Base-by-base conservation (phyloP, 176 grass and related monocot genomes). In the Carex pumila region DNA sequence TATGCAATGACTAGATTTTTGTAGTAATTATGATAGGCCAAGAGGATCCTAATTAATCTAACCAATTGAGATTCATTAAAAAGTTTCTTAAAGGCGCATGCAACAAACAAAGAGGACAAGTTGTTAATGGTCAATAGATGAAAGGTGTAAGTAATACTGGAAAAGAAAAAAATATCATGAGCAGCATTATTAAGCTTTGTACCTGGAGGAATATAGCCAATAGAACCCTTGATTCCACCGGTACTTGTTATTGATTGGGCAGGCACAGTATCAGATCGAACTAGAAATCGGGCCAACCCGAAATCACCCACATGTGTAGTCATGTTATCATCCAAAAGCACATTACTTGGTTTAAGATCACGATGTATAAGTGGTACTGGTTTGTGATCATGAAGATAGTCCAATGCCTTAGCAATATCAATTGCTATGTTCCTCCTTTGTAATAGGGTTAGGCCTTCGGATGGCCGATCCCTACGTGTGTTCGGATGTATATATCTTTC, bases 141-240 rank as follows among this genome's bases (percentile, higher is more conserved):
- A 25, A 67, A 29, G n/a, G 30, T 10, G n/a, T n/a, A n/a, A n/a
- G 22, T 12, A 68, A 30, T 12, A 34, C 5, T 34, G 4, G 31
- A 4, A 12, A 22, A 3, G 32, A n/a, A 67, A 68, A 3, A 11
- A 47, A 9, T 8, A n/a, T 9, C 43, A 8, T 9, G 7, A 47
- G 7, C 6, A 47, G 21, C 0, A 22, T 10, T 68, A 36, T 47
- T 47, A 47, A 47, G 4, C 0, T n/a, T 69, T 36, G 21, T 79
- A 92, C 90, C 88, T 86, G 90, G 83, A 85, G 90, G 82, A 36
- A 85, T 85, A 14, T 92, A 92, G 15, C 90, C 88, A 59, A 90
- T 88, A 34, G 88, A 79, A 10, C 88, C 88, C 32, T 80, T 87
- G 53, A 92, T 17, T 53, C 57, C 59, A 31, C 32, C 3, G 4